Evolutionary conservation across 2,329 filamentous ascomycete genomes (phyloP).

Genomic region (Berkeleyomyces rouxiae): DNA sequence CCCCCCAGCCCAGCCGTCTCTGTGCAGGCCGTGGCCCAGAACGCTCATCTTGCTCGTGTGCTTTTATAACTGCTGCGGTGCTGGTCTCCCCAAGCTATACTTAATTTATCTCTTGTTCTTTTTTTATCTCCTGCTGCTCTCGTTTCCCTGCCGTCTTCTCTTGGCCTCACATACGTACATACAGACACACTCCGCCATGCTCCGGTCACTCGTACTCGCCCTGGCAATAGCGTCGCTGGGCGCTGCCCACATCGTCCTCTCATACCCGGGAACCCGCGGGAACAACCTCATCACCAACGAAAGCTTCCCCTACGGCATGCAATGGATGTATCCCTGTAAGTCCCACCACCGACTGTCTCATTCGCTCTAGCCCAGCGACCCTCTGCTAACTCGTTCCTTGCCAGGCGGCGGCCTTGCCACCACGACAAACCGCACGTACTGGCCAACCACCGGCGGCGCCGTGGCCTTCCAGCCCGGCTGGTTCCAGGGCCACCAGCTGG

Average conservation of each 20-base stretch:
- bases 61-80: too few species aligned
- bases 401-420: slow-evolving; percentile 68
- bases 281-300: slow-evolving; percentile 70
- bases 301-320: slow-evolving; percentile 74
- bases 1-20: neutral
- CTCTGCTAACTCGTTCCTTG: slow-evolving; percentile 6
- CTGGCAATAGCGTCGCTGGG: slow-evolving; percentile 32
- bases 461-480: slow-evolving; percentile 83
- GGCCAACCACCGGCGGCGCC: slow-evolving; percentile 79
- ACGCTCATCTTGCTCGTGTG: too few species aligned
- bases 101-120: slow-evolving; percentile 5
- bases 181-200: slow-evolving; percentile 23
- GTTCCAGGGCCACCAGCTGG: slow-evolving; percentile 76
- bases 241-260: slow-evolving; percentile 64
- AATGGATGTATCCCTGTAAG: slow-evolving; percentile 92
- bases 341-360: neutral
- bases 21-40: too few species aligned
- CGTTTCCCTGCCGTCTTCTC: slow-evolving; percentile 6
- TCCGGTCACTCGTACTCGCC: slow-evolving; percentile 27
- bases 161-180: neutral
- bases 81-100: neutral
- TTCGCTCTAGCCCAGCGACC: neutral
- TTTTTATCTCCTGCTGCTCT: neutral
- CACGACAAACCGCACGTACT: slow-evolving; percentile 73
- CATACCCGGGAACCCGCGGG: slow-evolving; percentile 74